A percentile compares a stretch with the other conserved stretches of the same genome.
These are phyloP conservation scores for Cryptococcus maquisensis DNA, from an alignment of 1,284 basidiomycete species.

Conservation along the genomic window DNA sequence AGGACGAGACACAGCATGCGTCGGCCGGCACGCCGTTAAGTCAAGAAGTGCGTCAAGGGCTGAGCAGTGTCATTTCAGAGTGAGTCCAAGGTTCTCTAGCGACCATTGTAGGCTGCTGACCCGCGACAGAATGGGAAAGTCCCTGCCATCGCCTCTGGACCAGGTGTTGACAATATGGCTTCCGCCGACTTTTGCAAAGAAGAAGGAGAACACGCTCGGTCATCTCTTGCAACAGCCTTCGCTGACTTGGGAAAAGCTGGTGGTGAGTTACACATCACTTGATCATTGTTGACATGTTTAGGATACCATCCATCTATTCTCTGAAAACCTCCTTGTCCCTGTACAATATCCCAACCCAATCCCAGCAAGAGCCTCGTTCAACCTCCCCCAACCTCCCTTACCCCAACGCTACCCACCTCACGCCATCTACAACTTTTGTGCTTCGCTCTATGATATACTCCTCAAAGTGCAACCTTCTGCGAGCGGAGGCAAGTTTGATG, in stretches of 20 bases:
- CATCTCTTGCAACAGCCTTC: slow-evolving; percentile 29
- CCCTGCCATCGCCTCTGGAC: slow-evolving; percentile 38
- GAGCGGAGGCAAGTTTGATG: slow-evolving; percentile 3
- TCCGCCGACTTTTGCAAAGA: slow-evolving; percentile 34
- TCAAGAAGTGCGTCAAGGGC: slow-evolving; percentile 28
- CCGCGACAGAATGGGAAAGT: slow-evolving; percentile 31
- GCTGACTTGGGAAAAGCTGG: slow-evolving; percentile 39
- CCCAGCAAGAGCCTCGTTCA: slow-evolving; percentile 33
- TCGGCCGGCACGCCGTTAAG: slow-evolving; percentile 15
- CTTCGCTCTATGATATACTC: slow-evolving; percentile 30
- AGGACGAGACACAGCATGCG: background rate
- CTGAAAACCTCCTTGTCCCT: slow-evolving; percentile 38
- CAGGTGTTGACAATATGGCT: slow-evolving; percentile 33
- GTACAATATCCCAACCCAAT: slow-evolving; percentile 44
- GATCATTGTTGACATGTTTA: slow-evolving; percentile 12
- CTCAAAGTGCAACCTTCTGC: slow-evolving; percentile 26
- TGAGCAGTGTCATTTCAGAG: slow-evolving; percentile 33
- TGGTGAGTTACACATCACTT: slow-evolving; percentile 18
- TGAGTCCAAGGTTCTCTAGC: slow-evolving; percentile 11
- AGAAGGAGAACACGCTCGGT: slow-evolving; percentile 41
- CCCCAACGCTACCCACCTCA: slow-evolving; percentile 34
- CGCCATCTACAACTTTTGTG: slow-evolving; percentile 41
- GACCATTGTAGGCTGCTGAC: background rate
- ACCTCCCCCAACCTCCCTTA: slow-evolving; percentile 30
- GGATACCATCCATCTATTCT: slow-evolving; percentile 38